Conservation (phyloP, 306 rosid genomes). For the Sechiopsis laciniata region DNA sequence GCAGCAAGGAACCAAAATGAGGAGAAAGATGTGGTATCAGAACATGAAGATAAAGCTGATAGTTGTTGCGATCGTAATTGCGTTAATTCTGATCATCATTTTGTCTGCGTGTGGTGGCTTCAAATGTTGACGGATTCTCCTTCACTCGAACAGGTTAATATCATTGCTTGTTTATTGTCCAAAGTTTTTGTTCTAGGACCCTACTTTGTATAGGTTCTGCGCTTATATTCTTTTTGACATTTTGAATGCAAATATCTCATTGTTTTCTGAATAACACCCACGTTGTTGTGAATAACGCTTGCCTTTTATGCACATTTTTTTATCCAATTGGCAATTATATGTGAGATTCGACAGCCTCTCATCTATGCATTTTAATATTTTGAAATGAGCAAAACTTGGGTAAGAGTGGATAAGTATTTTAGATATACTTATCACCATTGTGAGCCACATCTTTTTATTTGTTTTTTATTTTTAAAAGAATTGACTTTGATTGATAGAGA, state of each 20-base stretch:
- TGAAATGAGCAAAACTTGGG: too few species aligned
- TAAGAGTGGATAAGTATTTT: too few species aligned
- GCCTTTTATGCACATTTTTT: background rate
- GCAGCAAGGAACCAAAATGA: conserved; percentile 86
- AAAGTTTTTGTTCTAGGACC: conserved; percentile 8
- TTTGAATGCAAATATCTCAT: conserved; percentile 13
- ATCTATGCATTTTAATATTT: too few species aligned
- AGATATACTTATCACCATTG: too few species aligned
- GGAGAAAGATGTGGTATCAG: conserved; percentile 91
- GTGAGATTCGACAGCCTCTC: background rate
- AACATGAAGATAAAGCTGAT: conserved; percentile 88
- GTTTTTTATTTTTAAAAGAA: too few species aligned
- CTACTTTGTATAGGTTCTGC: conserved; percentile 13
- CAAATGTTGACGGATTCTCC: conserved; percentile 41
- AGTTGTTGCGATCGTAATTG: conserved; percentile 64
- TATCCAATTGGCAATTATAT: background rate
- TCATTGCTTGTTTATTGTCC: conserved; percentile 13
- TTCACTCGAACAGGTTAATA: background rate
- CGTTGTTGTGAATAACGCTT: background rate
- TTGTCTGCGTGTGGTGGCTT: conserved; percentile 70
- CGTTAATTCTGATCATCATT: conserved; percentile 65
- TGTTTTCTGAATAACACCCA: conserved; percentile 9
- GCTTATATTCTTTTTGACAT: conserved; percentile 17
- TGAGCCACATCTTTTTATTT: too few species aligned
- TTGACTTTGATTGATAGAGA: too few species aligned